Percentiles rank a stretch among this genome's conserved stretches.
Evolutionary conservation across 2,329 filamentous ascomycete genomes (phyloP).

Genomic region (Macrophomina phaseolina): DNA sequence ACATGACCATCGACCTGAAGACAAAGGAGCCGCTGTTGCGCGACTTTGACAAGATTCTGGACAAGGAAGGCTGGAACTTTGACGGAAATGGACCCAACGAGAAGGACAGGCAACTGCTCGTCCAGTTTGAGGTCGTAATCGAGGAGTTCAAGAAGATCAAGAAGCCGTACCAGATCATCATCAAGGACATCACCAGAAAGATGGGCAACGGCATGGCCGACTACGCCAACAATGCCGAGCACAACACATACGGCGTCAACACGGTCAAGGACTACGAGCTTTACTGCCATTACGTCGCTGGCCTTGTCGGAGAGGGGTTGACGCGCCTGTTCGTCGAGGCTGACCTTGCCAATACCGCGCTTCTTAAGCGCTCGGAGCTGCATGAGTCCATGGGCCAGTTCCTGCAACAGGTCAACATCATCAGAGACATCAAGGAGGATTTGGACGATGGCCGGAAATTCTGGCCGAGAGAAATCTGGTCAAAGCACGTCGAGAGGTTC

Average conservation of each 20-base stretch:
- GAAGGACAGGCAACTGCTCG: constrained; percentile 90
- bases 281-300: constrained; percentile 99
- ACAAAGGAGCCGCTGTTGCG: constrained; percentile 87
- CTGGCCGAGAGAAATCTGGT: constrained; percentile 97
- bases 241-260: constrained; percentile 79
- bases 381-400: constrained; percentile 98
- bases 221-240: constrained; percentile 83
- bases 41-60: constrained; percentile 78
- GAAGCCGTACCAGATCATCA: constrained; percentile 80
- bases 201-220: constrained; percentile 99
- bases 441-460: constrained; percentile 85
- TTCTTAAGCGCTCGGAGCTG: constrained; percentile 78
- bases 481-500: constrained; percentile 88
- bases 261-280: constrained; percentile 89
- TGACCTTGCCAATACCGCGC: constrained; percentile 81
- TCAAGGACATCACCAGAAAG: constrained; percentile 88
- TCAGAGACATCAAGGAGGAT: constrained; percentile 92
- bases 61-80: constrained; percentile 89
- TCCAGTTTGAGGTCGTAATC: constrained; percentile 89
- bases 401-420: constrained; percentile 98
- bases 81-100: constrained; percentile 84
- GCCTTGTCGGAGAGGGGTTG: constrained; percentile 91
- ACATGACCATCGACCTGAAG: constrained; percentile 85
- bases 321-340: constrained; percentile 89
- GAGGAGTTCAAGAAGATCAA: constrained; percentile 88